Conservation (phyloP, 306 rosid species). For the Elaeagnus macrophylla region DNA sequence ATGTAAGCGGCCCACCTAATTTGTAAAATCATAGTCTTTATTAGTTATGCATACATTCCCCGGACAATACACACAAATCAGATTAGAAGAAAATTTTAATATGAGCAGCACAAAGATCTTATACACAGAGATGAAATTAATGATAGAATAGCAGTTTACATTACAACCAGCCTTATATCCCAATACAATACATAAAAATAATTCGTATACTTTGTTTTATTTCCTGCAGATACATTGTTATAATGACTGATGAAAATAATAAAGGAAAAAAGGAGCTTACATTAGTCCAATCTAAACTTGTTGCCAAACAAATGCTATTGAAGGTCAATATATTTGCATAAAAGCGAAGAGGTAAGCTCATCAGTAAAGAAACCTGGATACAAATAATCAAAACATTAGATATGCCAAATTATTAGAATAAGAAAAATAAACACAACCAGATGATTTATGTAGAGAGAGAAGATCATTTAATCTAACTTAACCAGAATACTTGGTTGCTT, state of each 20-base stretch:
- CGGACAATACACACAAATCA: not conserved
- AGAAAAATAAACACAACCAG: not conserved
- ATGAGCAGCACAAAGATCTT: not conserved
- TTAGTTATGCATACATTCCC: not conserved
- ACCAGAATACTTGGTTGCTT: no score
- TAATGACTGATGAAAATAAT: no score
- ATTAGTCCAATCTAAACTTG: slow-evolving; percentile 47
- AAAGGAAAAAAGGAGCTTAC: slow-evolving; percentile 19
- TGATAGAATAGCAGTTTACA: no score
- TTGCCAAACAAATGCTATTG: slow-evolving; percentile 29
- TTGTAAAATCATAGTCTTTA: slow-evolving; percentile 6
- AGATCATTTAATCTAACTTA: not conserved
- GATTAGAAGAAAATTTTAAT: not conserved
- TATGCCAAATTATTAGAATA: not conserved
- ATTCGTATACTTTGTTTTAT: no score
- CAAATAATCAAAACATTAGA: not conserved
- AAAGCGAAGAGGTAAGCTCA: slow-evolving; percentile 41
- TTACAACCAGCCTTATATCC: no score
- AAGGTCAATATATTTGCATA: slow-evolving; percentile 36
- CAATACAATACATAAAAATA: no score
- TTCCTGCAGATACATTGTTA: no score
- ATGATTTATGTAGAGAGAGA: not conserved
- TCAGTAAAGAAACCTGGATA: slow-evolving; percentile 38
- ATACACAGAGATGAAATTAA: no score
- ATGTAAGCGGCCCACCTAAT: slow-evolving; percentile 49